A percentile compares a stretch with the other conserved stretches of the same genome.
Evolutionary conservation across 371 early-diverging fungal genomes (phyloP).

Genomic region (Blyttiomyces sp.): DNA sequence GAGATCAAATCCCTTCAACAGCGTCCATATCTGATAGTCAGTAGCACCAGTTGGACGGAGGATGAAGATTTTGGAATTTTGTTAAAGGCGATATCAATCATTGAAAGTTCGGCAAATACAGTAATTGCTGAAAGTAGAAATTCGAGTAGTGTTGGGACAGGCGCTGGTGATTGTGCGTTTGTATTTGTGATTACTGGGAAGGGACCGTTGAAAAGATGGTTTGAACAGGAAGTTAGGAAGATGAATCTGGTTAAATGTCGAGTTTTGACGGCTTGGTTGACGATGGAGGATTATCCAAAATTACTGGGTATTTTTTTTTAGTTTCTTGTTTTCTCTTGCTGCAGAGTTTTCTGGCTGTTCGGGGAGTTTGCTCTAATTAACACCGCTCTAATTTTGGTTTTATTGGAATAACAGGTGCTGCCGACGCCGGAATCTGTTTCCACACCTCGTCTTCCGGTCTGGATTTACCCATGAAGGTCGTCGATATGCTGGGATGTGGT

Average conservation of each 20-base stretch:
- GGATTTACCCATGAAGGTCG: conserved; percentile 97
- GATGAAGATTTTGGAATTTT: conserved; percentile 91
- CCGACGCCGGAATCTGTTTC: conserved; percentile 88
- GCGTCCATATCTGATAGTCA: conserved; percentile 74
- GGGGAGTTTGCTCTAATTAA: neutral
- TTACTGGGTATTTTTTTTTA: conserved; percentile 69
- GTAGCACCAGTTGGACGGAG: conserved; percentile 93
- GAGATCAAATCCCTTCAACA: conserved; percentile 1
- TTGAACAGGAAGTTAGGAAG: conserved; percentile 57
- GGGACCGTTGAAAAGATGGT: conserved; percentile 75
- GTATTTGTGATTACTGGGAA: conserved; percentile 90
- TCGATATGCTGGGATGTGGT: conserved; percentile 97
- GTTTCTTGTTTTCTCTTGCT: too few relatives aligned
- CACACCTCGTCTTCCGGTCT: conserved; percentile 91
- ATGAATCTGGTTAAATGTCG: conserved; percentile 54
- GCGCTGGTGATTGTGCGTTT: conserved; percentile 26
- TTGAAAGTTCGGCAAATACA: conserved; percentile 61
- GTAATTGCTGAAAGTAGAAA: conserved; percentile 48
- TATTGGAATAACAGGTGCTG: conserved; percentile 53
- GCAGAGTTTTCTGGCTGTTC: neutral
- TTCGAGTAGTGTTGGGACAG: neutral
- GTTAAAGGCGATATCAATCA: too few relatives aligned
- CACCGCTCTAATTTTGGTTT: neutral
- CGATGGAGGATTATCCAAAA: conserved; percentile 76
- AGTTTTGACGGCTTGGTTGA: conserved; percentile 81